These are phyloP conservation scores for Peribolospora kevripleyi DNA, from an alignment of 768 basidiomycete genomes.

Conservation along the genomic window DNA sequence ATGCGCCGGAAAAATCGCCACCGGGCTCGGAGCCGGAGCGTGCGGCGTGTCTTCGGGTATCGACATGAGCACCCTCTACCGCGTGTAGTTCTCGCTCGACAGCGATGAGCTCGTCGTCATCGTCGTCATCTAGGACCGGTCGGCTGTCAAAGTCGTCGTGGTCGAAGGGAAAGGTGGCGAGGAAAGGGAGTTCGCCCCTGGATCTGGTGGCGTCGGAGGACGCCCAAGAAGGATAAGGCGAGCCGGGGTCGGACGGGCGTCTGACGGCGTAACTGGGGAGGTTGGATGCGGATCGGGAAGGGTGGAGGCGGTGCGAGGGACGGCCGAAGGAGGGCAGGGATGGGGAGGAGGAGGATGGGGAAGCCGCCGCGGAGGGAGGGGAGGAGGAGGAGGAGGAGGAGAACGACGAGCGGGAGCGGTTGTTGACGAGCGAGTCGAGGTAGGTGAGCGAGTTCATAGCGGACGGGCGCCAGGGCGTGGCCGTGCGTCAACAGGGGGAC, in stretches of 20 bases:
- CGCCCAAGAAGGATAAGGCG: no score
- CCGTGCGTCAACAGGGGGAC: not conserved
- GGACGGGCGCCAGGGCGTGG: not conserved
- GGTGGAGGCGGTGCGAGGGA: not conserved
- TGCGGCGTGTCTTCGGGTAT: no score
- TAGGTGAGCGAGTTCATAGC: not conserved
- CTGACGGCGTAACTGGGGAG: not conserved
- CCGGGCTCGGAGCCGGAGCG: no score
- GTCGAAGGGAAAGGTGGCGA: not conserved
- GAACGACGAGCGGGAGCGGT: not conserved
- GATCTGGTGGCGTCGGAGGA: no score
- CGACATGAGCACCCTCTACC: no score
- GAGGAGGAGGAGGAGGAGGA: not conserved
- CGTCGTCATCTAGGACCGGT: no score
- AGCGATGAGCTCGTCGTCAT: no score
- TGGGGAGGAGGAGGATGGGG: constrained; percentile 1
- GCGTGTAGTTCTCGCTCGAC: no score
- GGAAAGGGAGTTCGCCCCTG: no score
- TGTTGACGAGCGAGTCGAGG: not conserved
- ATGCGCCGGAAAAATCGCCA: no score
- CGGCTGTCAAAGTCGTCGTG: no score
- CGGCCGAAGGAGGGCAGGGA: not conserved
- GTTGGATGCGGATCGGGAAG: not conserved
- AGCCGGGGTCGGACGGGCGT: no score
- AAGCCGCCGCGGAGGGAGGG: not conserved